Evolutionary conservation across 2,329 filamentous ascomycete species (phyloP), one percentile per base, ranked within the genome.

Genomic region (Pestalotiopsis sp.): DNA sequence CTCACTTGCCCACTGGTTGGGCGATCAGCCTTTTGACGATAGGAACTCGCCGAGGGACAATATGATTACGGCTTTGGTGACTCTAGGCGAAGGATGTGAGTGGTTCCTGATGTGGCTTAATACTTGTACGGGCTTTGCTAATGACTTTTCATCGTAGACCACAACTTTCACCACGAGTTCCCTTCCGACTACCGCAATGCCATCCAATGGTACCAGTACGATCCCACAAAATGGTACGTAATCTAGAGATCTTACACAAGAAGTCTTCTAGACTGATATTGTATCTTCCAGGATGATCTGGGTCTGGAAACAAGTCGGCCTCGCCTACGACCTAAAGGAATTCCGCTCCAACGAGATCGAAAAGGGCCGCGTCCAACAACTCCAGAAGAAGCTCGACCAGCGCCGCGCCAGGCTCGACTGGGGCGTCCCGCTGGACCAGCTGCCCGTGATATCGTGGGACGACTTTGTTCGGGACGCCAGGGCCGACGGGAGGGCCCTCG

Each of bases 161-260:
- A 97, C 88, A 97, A 97, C 87, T 97, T 97, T 88, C 93, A 97
- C 84, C 93, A 97, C 87, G 93, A 97, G 81, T 97, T 97, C 83
- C 94, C 94, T 67, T 95, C 93, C 12, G 93, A 97, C 81, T 97
- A 96, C 89, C 93, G 93, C 79, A 97, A 97, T 80, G 93, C 93
- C 71, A 95, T 96, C 74, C 87, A 94, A 82, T 97, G 93, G 93
- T 92, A 90, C 84, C 93, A 97, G 83, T 97, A 97, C 77, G 93
- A 97, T 80, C 93, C 93, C 61, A 97, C 93, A 80, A 97, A 97
- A 85, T 96, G 93, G 93, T 87, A 84, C 78, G 97, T 97, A 85
- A 93, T 90, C 90, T 14, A 31, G n/a, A 3, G 2, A 7, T 14
- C 14, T 14, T 7, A 13, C 17, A 4, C 11, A 59, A 11, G 3